phyloP scores from a whole-genome alignment of 805 yeast species.

The Saturnispora galanensis region DNA sequence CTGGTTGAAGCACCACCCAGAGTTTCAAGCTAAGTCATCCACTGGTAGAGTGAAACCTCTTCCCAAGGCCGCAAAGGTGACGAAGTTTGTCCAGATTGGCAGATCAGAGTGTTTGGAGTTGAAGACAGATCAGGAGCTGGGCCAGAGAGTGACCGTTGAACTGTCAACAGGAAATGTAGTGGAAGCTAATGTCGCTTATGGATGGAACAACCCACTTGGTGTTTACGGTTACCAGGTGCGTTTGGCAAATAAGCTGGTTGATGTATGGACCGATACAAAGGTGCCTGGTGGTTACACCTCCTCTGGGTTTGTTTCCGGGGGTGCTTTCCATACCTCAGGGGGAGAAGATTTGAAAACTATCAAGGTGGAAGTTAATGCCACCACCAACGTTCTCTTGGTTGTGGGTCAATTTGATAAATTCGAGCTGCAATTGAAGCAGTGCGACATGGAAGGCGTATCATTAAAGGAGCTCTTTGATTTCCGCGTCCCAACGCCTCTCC shows the following conservation, averaged over 20 bases:
- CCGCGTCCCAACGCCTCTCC: conserved; percentile 1
- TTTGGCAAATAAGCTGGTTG: conserved; percentile 6
- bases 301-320: conserved; percentile 5
- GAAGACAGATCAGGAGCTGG: conserved; percentile 55
- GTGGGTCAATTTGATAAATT: conserved; percentile 3
- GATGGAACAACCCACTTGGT: conserved; percentile 20
- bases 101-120: conserved; percentile 48
- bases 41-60: conserved; percentile 33
- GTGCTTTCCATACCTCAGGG: neutral
- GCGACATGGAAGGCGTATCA: conserved; percentile 3
- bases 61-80: conserved; percentile 42
- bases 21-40: conserved; percentile 27
- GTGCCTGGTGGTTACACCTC: neutral
- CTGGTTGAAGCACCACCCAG: conserved; percentile 8
- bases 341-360: neutral
- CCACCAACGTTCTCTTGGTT: neutral
- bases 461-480: conserved; percentile 5
- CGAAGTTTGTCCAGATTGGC: conserved; percentile 76
- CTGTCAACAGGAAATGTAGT: conserved; percentile 51
- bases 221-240: conserved; percentile 4
- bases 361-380: neutral
- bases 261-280: conserved; percentile 6
- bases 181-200: conserved; percentile 63
- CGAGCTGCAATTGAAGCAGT: conserved; percentile 1
- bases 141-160: conserved; percentile 78